Conservation (phyloP, 129 eudicot species). For the Lonicera japonica region DNA sequence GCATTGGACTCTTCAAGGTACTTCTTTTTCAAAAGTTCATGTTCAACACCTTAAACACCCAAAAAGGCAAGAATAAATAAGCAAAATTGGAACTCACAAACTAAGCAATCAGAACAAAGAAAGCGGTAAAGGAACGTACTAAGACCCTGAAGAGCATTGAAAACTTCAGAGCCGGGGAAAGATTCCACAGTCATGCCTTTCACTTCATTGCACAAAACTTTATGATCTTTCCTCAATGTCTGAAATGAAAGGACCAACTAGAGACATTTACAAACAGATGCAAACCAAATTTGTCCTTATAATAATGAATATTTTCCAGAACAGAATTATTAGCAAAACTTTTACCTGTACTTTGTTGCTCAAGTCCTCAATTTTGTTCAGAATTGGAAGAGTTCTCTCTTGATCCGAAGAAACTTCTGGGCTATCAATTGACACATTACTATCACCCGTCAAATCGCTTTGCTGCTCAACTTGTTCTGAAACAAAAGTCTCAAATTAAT, state of each 20-base stretch:
- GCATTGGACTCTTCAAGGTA: constrained; percentile 57
- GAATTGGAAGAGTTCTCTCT: constrained; percentile 56
- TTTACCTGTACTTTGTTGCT: constrained; percentile 60
- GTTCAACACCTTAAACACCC: constrained; percentile 43
- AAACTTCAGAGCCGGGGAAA: constrained; percentile 62
- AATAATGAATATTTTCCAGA: neutral
- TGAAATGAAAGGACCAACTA: constrained; percentile 18
- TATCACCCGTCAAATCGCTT: constrained; percentile 21
- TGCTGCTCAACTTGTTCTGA: constrained; percentile 32
- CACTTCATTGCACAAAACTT: constrained; percentile 57
- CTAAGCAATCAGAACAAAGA: constrained; percentile 4
- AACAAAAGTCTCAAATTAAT: constrained; percentile 1
- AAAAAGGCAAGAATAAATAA: constrained; percentile 21
- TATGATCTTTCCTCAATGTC: constrained; percentile 66
- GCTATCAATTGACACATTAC: constrained; percentile 26
- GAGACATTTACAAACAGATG: neutral
- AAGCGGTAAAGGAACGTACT: constrained; percentile 33
- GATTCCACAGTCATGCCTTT: constrained; percentile 57
- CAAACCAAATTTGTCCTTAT: neutral
- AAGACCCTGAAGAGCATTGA: constrained; percentile 55
- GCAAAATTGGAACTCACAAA: constrained; percentile 4
- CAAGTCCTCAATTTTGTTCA: constrained; percentile 49
- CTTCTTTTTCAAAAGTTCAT: constrained; percentile 64
- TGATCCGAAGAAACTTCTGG: constrained; percentile 28
- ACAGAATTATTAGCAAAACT: constrained; percentile 18